Evolutionary conservation across 2,329 filamentous ascomycete genomes (phyloP).

Genomic region (Monosporascus sp.): DNA sequence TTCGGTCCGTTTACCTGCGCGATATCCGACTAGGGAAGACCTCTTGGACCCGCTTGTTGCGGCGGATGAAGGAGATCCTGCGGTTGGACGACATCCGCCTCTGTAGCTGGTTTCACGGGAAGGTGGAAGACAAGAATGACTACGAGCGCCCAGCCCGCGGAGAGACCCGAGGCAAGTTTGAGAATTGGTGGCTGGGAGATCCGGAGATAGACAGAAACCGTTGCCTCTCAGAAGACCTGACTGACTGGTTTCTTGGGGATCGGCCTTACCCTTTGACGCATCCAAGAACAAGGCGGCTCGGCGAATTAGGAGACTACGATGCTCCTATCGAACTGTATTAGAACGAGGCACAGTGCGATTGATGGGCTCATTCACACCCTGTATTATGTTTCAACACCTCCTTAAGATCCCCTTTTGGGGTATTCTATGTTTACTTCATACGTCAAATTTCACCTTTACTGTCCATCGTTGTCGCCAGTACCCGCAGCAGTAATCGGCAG

Average conservation of each 20-base stretch:
- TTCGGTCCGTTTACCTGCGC: neutral
- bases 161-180: neutral
- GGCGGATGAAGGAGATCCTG: neutral
- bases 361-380: no score
- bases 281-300: no score
- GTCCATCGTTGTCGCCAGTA: no score
- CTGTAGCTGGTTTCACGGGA: neutral
- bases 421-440: no score
- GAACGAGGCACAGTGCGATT: no score
- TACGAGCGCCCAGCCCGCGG: neutral
- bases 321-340: no score
- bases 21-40: neutral
- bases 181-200: neutral
- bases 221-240: neutral
- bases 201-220: neutral
- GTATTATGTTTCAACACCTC: no score
- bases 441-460: no score
- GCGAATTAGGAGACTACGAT: no score
- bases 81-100: neutral
- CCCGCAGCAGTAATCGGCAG: no score
- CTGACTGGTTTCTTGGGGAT: neutral
- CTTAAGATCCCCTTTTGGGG: no score
- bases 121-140: neutral
- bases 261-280: slow-evolving; percentile 1
- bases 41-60: slow-evolving; percentile 1